Evolutionary conservation across 2,329 filamentous ascomycete genomes (phyloP), one percentile per base, ranked within the genome.

Genomic region (Lizonia empirigonia): DNA sequence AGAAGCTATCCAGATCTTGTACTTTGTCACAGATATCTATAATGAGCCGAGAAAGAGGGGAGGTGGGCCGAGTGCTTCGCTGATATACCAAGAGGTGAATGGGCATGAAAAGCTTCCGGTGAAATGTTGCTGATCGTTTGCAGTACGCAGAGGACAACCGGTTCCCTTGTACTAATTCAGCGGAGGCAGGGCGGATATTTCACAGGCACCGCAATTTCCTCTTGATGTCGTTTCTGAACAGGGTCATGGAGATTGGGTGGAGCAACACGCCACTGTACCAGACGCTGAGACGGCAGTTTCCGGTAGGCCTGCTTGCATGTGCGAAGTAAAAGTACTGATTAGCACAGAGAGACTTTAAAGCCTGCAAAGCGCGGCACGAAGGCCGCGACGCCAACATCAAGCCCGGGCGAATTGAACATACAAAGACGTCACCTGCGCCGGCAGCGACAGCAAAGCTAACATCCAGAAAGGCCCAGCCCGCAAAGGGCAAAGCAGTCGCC

Each of bases 1-100:
- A 42, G 80, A 88, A 65, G 86, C 84, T 1, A 81, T 88, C 10
- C 77, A 79, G 7, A 72, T 89, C 16, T 82, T 90, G 59, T 89
- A 88, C 67, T 80, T 79, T 44, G 68, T 89, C 2, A 74, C 83
- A 32, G 82, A 85, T 44, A 77, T 82, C 8, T 86, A 88, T 61
- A 69, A 62, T 24, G 68, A 66, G 48, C 75, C 77, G 37, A 63
- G 66, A 40, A 75, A 71, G 45, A 71, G 64, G 29, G 75, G 68
- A 62, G 78, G 67, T 33, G 68, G 69, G 8, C 64, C 70, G 7
- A 73, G 60, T 16, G 68, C 74, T 5, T 60, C 67, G 19, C 63
- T 75, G 50, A 55, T 79, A 7, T 78, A 77, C 48, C 65, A 68
- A 55, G 68, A 72, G 62, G 68, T 61, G 65, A 68, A 60, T 72